Evolutionary conservation across 1,139 yeast genomes (phyloP).

Genomic region (Meyerozyma carpophila): DNA sequence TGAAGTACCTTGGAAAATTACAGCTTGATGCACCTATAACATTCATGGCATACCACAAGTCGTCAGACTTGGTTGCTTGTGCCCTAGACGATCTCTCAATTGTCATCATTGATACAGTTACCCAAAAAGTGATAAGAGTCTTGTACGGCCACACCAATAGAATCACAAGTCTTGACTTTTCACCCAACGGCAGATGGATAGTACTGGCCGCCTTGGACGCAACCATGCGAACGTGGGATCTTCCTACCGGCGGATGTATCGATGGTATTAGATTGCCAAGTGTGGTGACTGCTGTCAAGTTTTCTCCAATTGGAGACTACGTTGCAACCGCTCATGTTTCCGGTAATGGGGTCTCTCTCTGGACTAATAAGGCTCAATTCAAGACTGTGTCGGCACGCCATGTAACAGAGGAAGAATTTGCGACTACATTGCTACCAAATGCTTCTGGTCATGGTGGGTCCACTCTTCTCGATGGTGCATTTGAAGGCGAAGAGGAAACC

Average conservation of each 20-base stretch:
- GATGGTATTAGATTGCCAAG: slow-evolving; percentile 80
- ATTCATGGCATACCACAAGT: slow-evolving; percentile 65
- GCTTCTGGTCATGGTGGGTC: slow-evolving; percentile 82
- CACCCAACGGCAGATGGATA: slow-evolving; percentile 96
- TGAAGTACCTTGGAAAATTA: slow-evolving; percentile 63
- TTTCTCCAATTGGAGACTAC: slow-evolving; percentile 86
- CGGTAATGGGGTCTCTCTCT: slow-evolving; percentile 83
- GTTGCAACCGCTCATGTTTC: slow-evolving; percentile 91
- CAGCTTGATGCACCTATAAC: slow-evolving; percentile 76
- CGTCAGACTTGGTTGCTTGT: slow-evolving; percentile 81
- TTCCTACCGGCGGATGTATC: slow-evolving; percentile 95
- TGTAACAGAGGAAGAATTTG: slow-evolving; percentile 68
- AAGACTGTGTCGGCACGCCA: slow-evolving; percentile 68
- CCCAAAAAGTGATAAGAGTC: slow-evolving; percentile 80
- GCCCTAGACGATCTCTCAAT: slow-evolving; percentile 85
- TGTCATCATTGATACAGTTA: slow-evolving; percentile 74
- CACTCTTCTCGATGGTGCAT: slow-evolving; percentile 74
- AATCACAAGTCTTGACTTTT: slow-evolving; percentile 82
- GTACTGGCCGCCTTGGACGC: slow-evolving; percentile 80
- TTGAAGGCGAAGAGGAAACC: slow-evolving; percentile 24
- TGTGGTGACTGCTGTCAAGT: slow-evolving; percentile 74
- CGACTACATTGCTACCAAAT: slow-evolving; percentile 59
- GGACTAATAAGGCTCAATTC: slow-evolving; percentile 92
- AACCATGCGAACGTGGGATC: slow-evolving; percentile 94
- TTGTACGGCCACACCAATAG: slow-evolving; percentile 88